Evolutionary conservation across 202 grass and related monocot species (phyloP).

Genomic region (Panicum virgatum): DNA sequence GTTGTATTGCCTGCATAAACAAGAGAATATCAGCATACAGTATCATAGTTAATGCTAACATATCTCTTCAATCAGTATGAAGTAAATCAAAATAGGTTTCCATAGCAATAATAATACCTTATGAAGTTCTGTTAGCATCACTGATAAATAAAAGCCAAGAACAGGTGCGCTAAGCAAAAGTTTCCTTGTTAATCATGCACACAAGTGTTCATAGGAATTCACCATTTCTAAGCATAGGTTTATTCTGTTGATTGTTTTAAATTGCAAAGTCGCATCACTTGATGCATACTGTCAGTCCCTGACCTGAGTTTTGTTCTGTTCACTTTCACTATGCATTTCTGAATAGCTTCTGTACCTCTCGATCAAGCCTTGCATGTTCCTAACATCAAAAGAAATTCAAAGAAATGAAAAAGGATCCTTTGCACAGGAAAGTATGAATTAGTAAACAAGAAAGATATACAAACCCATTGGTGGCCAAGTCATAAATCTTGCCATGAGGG

Average conservation of each 20-base stretch:
- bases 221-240: conserved; percentile 6
- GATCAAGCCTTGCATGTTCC: conserved; percentile 80
- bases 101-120: background rate
- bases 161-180: conserved; percentile 6
- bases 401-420: background rate
- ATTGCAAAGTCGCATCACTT: background rate
- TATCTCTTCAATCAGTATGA: background rate
- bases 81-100: background rate
- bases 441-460: conserved; percentile 8
- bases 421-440: background rate
- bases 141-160: background rate
- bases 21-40: background rate
- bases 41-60: background rate
- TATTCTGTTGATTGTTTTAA: conserved; percentile 1
- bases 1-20: conserved; percentile 48
- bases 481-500: conserved; percentile 71
- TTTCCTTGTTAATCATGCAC: background rate
- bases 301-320: conserved; percentile 54
- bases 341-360: conserved; percentile 63
- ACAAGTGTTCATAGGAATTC: background rate
- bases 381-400: conserved; percentile 28
- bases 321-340: conserved; percentile 42
- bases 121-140: background rate
- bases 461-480: conserved; percentile 87
- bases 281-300: conserved; percentile 11